A percentile compares a stretch with the other conserved stretches of the same genome.
Evolutionary conservation across 2,329 filamentous ascomycete species (phyloP).

Genomic region (Cladosporium sphaerospermum): DNA sequence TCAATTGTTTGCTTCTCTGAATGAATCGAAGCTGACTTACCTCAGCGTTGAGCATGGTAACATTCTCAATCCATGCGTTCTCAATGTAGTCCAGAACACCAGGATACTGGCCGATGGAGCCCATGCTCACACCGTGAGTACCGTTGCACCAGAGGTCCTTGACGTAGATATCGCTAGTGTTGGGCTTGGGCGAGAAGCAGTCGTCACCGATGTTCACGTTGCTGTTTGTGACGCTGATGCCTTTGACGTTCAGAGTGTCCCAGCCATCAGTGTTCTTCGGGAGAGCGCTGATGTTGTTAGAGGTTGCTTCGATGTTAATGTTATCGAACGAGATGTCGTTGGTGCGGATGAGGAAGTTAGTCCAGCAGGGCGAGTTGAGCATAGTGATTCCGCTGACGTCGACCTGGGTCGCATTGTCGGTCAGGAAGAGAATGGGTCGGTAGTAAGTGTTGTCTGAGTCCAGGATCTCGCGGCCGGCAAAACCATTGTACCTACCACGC

Average conservation of each 20-base stretch:
- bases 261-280: constrained; percentile 60
- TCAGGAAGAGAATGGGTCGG: constrained; percentile 55
- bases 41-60: constrained; percentile 39
- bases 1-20: constrained; percentile 33
- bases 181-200: constrained; percentile 55
- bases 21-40: constrained; percentile 11
- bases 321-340: constrained; percentile 50
- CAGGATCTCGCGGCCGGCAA: constrained; percentile 44
- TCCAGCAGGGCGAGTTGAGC: constrained; percentile 59
- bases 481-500: constrained; percentile 28
- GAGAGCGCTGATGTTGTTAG: constrained; percentile 38
- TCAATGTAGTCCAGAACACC: constrained; percentile 46
- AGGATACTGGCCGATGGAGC: constrained; percentile 47
- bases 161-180: constrained; percentile 52
- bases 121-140: constrained; percentile 46
- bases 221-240: constrained; percentile 38
- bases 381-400: constrained; percentile 53
- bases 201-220: constrained; percentile 42
- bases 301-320: constrained; percentile 49
- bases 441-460: constrained; percentile 47
- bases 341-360: constrained; percentile 55
- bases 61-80: constrained; percentile 43
- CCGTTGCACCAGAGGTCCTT: constrained; percentile 50
- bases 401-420: constrained; percentile 55
- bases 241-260: constrained; percentile 53